Conservation (phyloP, 148 eudicot species). For the Cornus kousa region DNA sequence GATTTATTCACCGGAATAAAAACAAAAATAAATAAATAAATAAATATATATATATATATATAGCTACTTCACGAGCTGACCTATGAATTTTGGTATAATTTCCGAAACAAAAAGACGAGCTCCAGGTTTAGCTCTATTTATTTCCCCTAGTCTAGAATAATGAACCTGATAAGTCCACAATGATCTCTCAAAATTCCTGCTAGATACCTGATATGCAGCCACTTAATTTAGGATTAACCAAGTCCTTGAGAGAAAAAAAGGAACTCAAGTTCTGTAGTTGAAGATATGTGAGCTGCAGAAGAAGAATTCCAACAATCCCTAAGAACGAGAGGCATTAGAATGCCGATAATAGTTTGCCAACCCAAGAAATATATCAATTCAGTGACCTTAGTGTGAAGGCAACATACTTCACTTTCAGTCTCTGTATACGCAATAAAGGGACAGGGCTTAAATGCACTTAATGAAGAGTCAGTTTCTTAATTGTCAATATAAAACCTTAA, state of each 20-base stretch:
- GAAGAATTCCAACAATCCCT: background rate
- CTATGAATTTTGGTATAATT: too few species aligned
- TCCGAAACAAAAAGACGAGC: background rate
- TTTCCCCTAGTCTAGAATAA: background rate
- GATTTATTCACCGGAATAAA: too few species aligned
- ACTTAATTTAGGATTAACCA: background rate
- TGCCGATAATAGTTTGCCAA: background rate
- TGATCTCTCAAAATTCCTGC: background rate
- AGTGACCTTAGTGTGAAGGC: too few species aligned
- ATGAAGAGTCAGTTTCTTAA: too few species aligned
- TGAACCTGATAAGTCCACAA: background rate
- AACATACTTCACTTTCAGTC: too few species aligned
- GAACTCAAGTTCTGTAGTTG: background rate
- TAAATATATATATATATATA: too few species aligned
- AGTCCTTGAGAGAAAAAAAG: background rate
- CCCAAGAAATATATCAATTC: too few species aligned
- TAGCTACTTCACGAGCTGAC: too few species aligned
- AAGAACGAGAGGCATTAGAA: background rate
- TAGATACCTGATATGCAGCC: background rate
- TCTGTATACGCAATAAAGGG: too few species aligned
- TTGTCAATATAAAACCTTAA: too few species aligned
- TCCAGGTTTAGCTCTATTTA: background rate
- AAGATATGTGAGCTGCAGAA: background rate
- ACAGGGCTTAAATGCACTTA: too few species aligned
- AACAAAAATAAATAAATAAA: too few species aligned